Percentiles rank a stretch among this genome's conserved stretches.
phyloP scores from a whole-genome alignment of 768 basidiomycete genomes.

The Guyanaporus albipodus region DNA sequence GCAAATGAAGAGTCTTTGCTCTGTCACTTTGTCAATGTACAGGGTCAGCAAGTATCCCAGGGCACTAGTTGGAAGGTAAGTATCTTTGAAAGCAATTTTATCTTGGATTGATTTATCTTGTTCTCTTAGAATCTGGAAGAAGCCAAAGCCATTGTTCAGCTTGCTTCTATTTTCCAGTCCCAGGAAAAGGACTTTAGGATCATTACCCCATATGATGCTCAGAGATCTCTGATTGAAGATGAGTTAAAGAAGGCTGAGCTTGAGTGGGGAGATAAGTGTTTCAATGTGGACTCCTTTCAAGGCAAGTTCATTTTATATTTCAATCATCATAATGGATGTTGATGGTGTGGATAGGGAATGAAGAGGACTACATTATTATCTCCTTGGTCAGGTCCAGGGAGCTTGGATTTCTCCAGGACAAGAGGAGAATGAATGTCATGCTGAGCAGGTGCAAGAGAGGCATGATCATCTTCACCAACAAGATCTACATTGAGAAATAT shows the following conservation, averaged over 20 bases:
- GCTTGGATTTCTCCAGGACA: conserved; percentile 64
- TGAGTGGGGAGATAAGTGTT: conserved; percentile 63
- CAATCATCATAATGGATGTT: not conserved
- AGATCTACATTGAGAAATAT: conserved; percentile 52
- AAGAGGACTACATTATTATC: conserved; percentile 72
- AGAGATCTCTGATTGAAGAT: conserved; percentile 56
- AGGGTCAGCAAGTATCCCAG: conserved; percentile 33
- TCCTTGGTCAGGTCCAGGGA: conserved; percentile 62
- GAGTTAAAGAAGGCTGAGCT: conserved; percentile 48
- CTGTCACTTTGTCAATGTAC: conserved; percentile 66
- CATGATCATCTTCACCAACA: conserved; percentile 71
- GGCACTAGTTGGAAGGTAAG: conserved; percentile 40
- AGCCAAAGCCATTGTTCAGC: conserved; percentile 47
- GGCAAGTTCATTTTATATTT: conserved; percentile 38
- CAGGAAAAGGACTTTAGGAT: conserved; percentile 52
- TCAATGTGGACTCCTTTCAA: conserved; percentile 80
- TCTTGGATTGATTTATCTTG: not conserved
- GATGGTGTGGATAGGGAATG: conserved; percentile 56
- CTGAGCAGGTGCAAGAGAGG: conserved; percentile 73
- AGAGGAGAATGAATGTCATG: conserved; percentile 82
- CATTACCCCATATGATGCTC: conserved; percentile 80
- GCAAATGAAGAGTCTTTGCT: conserved; percentile 36
- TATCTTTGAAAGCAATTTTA: not conserved
- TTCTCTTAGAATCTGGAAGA: conserved; percentile 58
- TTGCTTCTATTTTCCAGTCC: conserved; percentile 55